Base-by-base conservation (phyloP, 345 rosid genomes). In the Salix viminalis region DNA sequence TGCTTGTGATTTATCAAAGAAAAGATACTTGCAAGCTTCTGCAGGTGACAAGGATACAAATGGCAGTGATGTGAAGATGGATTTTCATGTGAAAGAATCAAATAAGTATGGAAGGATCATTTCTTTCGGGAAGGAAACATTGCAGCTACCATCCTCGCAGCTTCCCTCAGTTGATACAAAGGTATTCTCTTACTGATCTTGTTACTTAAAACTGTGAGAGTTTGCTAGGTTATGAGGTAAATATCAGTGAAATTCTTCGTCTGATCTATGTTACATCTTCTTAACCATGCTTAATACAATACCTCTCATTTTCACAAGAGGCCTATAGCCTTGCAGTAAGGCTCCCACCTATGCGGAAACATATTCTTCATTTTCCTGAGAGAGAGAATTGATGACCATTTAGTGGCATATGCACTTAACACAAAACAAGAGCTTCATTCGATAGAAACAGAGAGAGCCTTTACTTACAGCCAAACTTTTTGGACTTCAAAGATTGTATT, bases 51-150 rank as follows among this genome's bases (percentile, higher is more conserved):
- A 77, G 30, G 80, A 62, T 71, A 67, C 64, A 56, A 91, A 87
- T 70, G 71, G 54, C 52, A 84, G 76, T 23, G 81, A 80, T 41
- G 58, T 71, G 6, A 85, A 77, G 61, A 66, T 77, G 24, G 80
- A 61, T 46, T 86, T 86, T 36, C 68, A 50, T 61, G 71, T 82
- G 61, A 82, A 86, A 80, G 87, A 89, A 52, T 77, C 73, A 0
- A 77, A 64, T 3, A 90, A 89, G 24, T 90, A 83, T 16, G 96
- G 97, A 79, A 87, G 94, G 80, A 80, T 93, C 24, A 77, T 93
- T 70, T 81, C 92, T 74, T 93, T 90, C 7, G 89, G 96, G 56
- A 90, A 88, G 82, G 72, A 46, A 21, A 89, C 89, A 48, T 82
- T 89, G 0, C 50, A 79, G 19, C 64, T 85, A 15, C 91, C 86